phyloP scores from a whole-genome alignment of 257 asterid species.

The Pogostemon cablin region DNA sequence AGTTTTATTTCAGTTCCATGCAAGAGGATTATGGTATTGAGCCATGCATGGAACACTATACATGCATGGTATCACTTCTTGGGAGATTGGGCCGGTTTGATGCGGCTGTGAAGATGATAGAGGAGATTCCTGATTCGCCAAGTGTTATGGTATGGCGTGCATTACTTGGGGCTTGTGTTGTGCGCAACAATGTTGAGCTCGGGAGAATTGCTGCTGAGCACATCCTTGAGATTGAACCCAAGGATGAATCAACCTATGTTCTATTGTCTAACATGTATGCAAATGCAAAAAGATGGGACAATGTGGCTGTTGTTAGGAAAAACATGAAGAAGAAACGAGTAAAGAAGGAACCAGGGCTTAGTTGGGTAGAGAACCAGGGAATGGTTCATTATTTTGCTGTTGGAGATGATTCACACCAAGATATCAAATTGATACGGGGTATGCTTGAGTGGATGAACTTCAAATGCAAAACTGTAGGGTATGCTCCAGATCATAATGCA shows the following conservation, averaged over 20 bases:
- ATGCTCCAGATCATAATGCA: constrained; percentile 60
- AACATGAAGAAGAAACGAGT: constrained; percentile 71
- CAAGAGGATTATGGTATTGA: constrained; percentile 59
- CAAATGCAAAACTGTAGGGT: constrained; percentile 57
- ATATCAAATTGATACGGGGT: constrained; percentile 65
- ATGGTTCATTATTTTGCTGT: constrained; percentile 76
- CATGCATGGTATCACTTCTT: constrained; percentile 87
- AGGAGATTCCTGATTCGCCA: constrained; percentile 72
- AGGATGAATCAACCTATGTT: constrained; percentile 80
- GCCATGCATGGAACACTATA: constrained; percentile 87
- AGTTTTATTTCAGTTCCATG: constrained; percentile 64
- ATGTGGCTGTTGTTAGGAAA: constrained; percentile 72
- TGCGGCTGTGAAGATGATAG: constrained; percentile 67
- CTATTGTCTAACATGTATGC: constrained; percentile 83
- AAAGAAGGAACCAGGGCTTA: constrained; percentile 91
- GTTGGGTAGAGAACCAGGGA: constrained; percentile 89
- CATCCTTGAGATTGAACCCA: constrained; percentile 81
- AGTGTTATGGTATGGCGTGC: constrained; percentile 98
- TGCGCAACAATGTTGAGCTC: constrained; percentile 68
- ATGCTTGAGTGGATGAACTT: constrained; percentile 87
- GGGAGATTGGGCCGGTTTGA: constrained; percentile 87
- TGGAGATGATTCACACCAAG: constrained; percentile 83
- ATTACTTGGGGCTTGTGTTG: constrained; percentile 89
- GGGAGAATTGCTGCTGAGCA: constrained; percentile 75
- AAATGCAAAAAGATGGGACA: constrained; percentile 73